Conservation (phyloP, 768 basidiomycete genomes). For the Calocybe gangraenosa region DNA sequence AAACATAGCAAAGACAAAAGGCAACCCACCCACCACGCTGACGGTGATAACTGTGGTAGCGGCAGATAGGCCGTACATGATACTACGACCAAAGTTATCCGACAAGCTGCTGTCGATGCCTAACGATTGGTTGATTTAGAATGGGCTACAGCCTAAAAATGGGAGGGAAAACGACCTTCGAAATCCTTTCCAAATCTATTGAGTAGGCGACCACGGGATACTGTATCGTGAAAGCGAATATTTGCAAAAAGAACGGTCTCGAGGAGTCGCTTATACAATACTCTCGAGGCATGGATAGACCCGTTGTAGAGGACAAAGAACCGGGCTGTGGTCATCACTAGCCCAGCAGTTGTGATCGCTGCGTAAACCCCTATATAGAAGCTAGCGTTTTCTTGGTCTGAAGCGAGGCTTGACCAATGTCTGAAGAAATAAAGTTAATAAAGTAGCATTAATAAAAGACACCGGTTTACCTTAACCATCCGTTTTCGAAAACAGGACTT, state of each 20-base stretch:
- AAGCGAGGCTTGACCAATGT: conserved; percentile 52
- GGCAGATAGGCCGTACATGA: conserved; percentile 67
- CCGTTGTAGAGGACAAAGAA: conserved; percentile 79
- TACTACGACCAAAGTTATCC: conserved; percentile 81
- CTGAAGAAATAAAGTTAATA: conserved; percentile 21
- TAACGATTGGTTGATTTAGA: conserved; percentile 19
- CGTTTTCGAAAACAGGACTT: conserved; percentile 67
- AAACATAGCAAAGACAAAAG: conserved; percentile 61
- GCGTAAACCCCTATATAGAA: conserved; percentile 77
- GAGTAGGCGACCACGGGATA: conserved; percentile 77
- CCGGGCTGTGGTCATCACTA: conserved; percentile 51
- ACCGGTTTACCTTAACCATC: conserved; percentile 53
- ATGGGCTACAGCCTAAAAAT: neutral
- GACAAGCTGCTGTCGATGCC: conserved; percentile 81
- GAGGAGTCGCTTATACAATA: conserved; percentile 71
- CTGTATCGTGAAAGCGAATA: conserved; percentile 91
- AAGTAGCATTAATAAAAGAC: neutral
- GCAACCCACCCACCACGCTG: conserved; percentile 72
- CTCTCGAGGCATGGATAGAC: conserved; percentile 75
- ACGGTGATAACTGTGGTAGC: conserved; percentile 70
- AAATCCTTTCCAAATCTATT: conserved; percentile 91
- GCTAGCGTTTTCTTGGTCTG: conserved; percentile 38
- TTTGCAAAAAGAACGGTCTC: conserved; percentile 83
- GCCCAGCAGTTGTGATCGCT: conserved; percentile 34
- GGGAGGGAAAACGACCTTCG: conserved; percentile 45